These are phyloP conservation scores for Penicillium crystallinum DNA, from an alignment of 495 filamentous ascomycete species.

Conservation along the genomic window DNA sequence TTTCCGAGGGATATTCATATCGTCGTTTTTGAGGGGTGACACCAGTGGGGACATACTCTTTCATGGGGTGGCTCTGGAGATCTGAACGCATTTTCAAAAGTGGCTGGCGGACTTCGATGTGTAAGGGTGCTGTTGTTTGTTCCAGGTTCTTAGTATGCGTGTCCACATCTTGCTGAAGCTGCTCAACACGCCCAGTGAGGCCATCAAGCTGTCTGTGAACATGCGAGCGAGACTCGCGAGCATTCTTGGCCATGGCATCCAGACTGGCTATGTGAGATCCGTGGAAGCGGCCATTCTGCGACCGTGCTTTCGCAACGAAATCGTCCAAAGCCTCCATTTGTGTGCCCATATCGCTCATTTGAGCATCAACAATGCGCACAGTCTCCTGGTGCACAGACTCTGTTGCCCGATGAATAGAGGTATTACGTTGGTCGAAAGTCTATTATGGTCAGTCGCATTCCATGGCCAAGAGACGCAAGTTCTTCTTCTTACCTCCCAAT, in stretches of 20 bases:
- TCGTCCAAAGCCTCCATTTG: constrained; percentile 89
- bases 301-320: constrained; percentile 78
- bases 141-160: constrained; percentile 48
- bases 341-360: constrained; percentile 75
- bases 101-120: constrained; percentile 57
- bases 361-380: constrained; percentile 80
- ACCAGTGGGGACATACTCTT: constrained; percentile 79
- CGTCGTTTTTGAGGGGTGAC: constrained; percentile 72
- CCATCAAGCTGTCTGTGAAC: constrained; percentile 60
- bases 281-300: constrained; percentile 73
- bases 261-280: constrained; percentile 59
- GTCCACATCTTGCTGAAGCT: constrained; percentile 59
- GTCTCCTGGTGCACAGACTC: constrained; percentile 90
- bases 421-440: constrained; percentile 73
- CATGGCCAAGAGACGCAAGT: background rate
- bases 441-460: constrained; percentile 34
- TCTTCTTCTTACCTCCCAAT: constrained; percentile 70
- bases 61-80: constrained; percentile 55
- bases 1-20: constrained; percentile 68
- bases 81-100: constrained; percentile 62
- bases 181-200: constrained; percentile 55
- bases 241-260: constrained; percentile 52
- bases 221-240: constrained; percentile 63
- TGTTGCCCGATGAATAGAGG: constrained; percentile 71
- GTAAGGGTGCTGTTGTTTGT: constrained; percentile 53